phyloP scores from a whole-genome alignment of 345 rosid genomes.

The Euphorbia peplus region DNA sequence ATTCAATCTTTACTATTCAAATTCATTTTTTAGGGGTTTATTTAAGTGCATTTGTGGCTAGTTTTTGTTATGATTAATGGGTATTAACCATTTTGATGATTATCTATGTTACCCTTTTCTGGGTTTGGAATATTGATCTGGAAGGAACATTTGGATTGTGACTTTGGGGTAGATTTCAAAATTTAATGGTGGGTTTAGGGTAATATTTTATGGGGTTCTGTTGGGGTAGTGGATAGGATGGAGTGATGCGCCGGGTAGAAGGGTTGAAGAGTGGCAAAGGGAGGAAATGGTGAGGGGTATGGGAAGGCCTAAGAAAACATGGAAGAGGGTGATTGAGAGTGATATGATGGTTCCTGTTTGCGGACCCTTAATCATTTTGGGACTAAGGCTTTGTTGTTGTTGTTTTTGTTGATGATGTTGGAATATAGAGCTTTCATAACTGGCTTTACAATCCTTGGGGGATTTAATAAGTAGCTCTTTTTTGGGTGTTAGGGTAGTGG shows the following conservation, averaged over 20 bases:
- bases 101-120: background rate
- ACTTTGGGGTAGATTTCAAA: constrained; percentile 5
- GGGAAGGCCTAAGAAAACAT: too few relatives aligned
- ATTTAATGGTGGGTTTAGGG: constrained; percentile 13
- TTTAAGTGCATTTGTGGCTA: background rate
- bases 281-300: too few relatives aligned
- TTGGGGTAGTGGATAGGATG: too few relatives aligned
- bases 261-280: too few relatives aligned
- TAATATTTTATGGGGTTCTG: too few relatives aligned
- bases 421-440: constrained; percentile 1
- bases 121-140: constrained; percentile 28
- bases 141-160: constrained; percentile 6
- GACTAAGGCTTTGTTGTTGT: too few relatives aligned
- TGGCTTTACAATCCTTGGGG: too few relatives aligned
- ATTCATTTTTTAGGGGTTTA: background rate
- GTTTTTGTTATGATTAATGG: background rate
- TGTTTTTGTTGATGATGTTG: background rate
- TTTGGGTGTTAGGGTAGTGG: too few relatives aligned
- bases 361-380: too few relatives aligned
- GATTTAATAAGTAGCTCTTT: background rate
- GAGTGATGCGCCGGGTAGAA: too few relatives aligned
- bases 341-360: too few relatives aligned
- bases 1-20: background rate
- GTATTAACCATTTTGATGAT: background rate
- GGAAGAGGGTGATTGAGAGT: too few relatives aligned